Conservation (phyloP, 805 yeast species). For the Kodamaea leandrae region DNA sequence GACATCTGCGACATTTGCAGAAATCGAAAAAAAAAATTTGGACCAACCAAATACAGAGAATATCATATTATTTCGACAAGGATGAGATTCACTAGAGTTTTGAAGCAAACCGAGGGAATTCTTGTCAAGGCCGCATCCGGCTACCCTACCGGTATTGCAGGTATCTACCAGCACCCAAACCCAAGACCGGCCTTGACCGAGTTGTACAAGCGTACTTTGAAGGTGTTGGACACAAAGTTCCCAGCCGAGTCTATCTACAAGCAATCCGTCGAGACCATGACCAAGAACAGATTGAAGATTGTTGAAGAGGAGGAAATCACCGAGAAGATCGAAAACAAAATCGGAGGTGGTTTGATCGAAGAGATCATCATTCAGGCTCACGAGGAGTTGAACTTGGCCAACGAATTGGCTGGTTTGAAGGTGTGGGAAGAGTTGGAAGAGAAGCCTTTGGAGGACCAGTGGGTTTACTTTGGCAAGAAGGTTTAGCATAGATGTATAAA, state of each 20-base stretch:
- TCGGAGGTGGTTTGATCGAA: slow-evolving; percentile 83
- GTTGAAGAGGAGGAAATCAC: slow-evolving; percentile 62
- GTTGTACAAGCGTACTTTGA: slow-evolving; percentile 67
- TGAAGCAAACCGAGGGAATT: slow-evolving; percentile 48
- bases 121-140: slow-evolving; percentile 60
- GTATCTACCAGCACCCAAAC: slow-evolving; percentile 74
- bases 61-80: slow-evolving; percentile 5
- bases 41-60: slow-evolving; percentile 8
- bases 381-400: slow-evolving; percentile 69
- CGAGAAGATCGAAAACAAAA: slow-evolving; percentile 65
- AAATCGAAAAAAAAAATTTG: slow-evolving; percentile 4
- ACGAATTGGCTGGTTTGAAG: slow-evolving; percentile 65
- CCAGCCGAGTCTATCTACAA: slow-evolving; percentile 75
- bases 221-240: slow-evolving; percentile 54
- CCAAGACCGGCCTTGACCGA: slow-evolving; percentile 77
- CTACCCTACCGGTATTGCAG: slow-evolving; percentile 79
- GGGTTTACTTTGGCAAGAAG: slow-evolving; percentile 77
- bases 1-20: not conserved
- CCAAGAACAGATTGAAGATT: slow-evolving; percentile 62
- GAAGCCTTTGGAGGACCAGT: slow-evolving; percentile 75
- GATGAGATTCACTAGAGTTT: slow-evolving; percentile 43
- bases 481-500: slow-evolving; percentile 26
- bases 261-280: slow-evolving; percentile 69
- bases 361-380: slow-evolving; percentile 80
- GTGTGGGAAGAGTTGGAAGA: slow-evolving; percentile 80